These are phyloP conservation scores for Albizia julibrissin DNA, from an alignment of 306 rosid species.

Conservation along the genomic window DNA sequence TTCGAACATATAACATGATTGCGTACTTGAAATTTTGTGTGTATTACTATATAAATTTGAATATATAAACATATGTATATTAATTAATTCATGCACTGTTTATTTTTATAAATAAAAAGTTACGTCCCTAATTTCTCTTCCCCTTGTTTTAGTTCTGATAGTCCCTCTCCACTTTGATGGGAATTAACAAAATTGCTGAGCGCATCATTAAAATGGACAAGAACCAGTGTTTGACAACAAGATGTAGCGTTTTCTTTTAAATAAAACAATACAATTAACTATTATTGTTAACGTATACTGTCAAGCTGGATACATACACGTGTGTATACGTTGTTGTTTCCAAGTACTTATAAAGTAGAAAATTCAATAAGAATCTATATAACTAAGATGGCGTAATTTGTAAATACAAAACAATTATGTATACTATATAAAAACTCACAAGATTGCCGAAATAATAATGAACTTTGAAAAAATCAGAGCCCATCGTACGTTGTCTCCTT, in stretches of 20 bases:
- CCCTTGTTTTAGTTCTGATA: neutral
- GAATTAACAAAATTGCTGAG: slow-evolving; percentile 6
- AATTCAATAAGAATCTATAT: too few relatives aligned
- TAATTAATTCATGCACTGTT: neutral
- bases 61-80: neutral
- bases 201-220: neutral
- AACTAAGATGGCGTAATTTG: too few relatives aligned
- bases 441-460: too few relatives aligned
- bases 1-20: neutral
- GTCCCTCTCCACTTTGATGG: neutral
- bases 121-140: neutral
- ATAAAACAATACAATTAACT: neutral
- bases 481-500: too few relatives aligned
- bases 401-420: too few relatives aligned
- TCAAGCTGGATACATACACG: neutral
- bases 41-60: neutral
- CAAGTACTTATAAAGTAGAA: too few relatives aligned
- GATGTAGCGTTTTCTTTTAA: neutral
- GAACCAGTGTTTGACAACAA: neutral
- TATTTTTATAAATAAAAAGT: neutral
- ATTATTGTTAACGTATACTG: neutral
- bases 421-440: too few relatives aligned
- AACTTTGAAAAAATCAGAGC: too few relatives aligned
- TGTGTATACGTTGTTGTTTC: neutral
- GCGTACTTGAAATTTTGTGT: neutral